phyloP scores from a whole-genome alignment of 176 grass and related monocot genomes.

The Elaeis guineensis region DNA sequence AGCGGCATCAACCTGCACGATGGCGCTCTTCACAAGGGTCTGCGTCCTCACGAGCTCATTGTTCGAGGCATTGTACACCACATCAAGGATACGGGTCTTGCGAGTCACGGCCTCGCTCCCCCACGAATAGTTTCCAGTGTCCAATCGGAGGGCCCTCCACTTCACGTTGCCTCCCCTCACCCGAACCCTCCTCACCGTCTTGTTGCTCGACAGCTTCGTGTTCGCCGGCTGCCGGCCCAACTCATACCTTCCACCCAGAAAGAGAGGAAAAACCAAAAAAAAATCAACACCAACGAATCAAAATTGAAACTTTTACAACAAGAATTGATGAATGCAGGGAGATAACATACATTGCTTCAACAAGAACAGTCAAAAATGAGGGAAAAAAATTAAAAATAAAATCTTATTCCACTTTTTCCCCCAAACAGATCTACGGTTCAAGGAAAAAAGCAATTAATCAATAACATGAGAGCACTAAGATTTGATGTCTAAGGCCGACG shows the following conservation, averaged over 20 bases:
- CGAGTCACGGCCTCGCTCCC: slow-evolving; percentile 81
- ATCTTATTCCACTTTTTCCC: too few relatives aligned
- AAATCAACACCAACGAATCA: too few relatives aligned
- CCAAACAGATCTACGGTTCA: too few relatives aligned
- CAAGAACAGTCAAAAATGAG: too few relatives aligned
- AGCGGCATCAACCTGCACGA: slow-evolving; percentile 86
- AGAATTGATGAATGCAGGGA: too few relatives aligned
- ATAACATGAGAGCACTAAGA: too few relatives aligned
- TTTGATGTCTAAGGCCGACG: too few relatives aligned
- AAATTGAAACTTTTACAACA: too few relatives aligned
- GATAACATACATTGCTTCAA: too few relatives aligned
- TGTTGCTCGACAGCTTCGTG: slow-evolving; percentile 11
- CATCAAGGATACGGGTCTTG: slow-evolving; percentile 78
- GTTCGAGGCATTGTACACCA: slow-evolving; percentile 87
- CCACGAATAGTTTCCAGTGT: slow-evolving; percentile 87
- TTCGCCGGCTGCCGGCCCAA: slow-evolving; percentile 8
- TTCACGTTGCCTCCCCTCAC: slow-evolving; percentile 9
- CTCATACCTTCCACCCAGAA: background rate
- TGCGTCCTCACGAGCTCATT: slow-evolving; percentile 94
- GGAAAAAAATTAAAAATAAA: too few relatives aligned
- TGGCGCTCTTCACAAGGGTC: slow-evolving; percentile 83
- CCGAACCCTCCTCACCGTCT: slow-evolving; percentile 7
- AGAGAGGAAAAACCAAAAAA: too few relatives aligned
- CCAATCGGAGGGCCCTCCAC: slow-evolving; percentile 53
- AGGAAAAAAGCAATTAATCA: too few relatives aligned